Conservation (phyloP, 345 rosid species). For the Turnera subulata region DNA sequence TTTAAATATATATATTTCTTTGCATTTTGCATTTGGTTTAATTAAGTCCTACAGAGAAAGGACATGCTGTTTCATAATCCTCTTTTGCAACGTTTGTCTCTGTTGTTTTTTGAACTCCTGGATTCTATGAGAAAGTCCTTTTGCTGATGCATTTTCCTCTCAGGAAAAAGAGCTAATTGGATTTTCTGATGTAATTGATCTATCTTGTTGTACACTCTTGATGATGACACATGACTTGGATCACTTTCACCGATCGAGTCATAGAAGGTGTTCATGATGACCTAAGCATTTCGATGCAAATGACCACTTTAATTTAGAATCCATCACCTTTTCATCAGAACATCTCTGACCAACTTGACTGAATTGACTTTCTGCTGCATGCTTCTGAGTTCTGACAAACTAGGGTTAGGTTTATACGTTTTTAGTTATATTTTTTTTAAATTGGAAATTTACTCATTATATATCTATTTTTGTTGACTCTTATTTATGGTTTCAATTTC, state of each 20-base stretch:
- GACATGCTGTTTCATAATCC: too few relatives aligned
- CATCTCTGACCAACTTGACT: neutral
- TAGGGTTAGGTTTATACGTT: neutral
- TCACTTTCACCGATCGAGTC: neutral
- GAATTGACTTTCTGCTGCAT: slow-evolving; percentile 1
- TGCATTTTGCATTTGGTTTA: too few relatives aligned
- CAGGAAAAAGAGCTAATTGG: neutral
- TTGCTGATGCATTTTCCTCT: too few relatives aligned
- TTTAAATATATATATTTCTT: too few relatives aligned
- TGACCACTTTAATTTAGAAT: neutral
- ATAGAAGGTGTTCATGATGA: neutral
- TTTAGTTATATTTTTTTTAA: neutral
- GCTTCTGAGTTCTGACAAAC: neutral
- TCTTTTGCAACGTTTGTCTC: neutral
- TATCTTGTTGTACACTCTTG: neutral
- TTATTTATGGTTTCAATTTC: too few relatives aligned
- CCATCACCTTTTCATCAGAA: too few relatives aligned
- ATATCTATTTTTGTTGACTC: too few relatives aligned
- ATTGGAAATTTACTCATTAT: too few relatives aligned
- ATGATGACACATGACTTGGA: slow-evolving; percentile 1
- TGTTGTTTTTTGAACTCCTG: too few relatives aligned
- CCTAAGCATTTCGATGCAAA: neutral
- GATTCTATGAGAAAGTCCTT: too few relatives aligned
- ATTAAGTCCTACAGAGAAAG: too few relatives aligned
- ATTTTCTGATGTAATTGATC: neutral